Evolutionary conservation across 1,139 yeast genomes (phyloP).

Genomic region (Suhomyces maxii): DNA sequence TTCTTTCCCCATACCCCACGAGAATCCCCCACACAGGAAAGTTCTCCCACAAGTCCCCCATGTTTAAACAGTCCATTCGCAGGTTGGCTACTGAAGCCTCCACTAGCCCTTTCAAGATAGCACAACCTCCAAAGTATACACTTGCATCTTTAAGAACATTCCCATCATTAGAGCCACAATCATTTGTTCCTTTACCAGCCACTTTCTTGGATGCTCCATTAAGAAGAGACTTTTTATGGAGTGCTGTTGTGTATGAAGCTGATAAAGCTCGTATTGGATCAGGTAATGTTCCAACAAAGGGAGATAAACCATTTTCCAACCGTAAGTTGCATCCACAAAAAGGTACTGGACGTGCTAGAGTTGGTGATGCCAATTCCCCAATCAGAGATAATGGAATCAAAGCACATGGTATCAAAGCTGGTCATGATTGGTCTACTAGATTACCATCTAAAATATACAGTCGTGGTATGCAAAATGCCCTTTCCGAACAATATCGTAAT

Average conservation of each 20-base stretch:
- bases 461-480: constrained; percentile 75
- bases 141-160: constrained; percentile 79
- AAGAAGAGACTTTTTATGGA: constrained; percentile 91
- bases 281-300: constrained; percentile 79
- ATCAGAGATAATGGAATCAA: constrained; percentile 86
- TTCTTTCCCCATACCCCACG: no score
- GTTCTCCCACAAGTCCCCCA: background rate
- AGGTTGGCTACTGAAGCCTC: constrained; percentile 33
- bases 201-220: constrained; percentile 68
- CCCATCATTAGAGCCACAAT: constrained; percentile 85
- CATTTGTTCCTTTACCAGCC: constrained; percentile 73
- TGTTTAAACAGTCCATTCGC: constrained; percentile 32
- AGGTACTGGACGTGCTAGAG: constrained; percentile 94
- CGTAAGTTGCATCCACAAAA: constrained; percentile 84
- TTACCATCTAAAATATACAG: constrained; percentile 74
- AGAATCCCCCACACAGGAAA: background rate
- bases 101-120: constrained; percentile 24
- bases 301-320: constrained; percentile 84
- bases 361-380: constrained; percentile 95
- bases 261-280: constrained; percentile 90
- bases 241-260: constrained; percentile 89
- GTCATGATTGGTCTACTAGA: constrained; percentile 85
- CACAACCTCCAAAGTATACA: constrained; percentile 69
- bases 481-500: constrained; percentile 73
- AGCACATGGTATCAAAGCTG: constrained; percentile 88